These are phyloP conservation scores for Colletotrichum sp. DNA, from an alignment of 2,329 filamentous ascomycete genomes.

Conservation along the genomic window DNA sequence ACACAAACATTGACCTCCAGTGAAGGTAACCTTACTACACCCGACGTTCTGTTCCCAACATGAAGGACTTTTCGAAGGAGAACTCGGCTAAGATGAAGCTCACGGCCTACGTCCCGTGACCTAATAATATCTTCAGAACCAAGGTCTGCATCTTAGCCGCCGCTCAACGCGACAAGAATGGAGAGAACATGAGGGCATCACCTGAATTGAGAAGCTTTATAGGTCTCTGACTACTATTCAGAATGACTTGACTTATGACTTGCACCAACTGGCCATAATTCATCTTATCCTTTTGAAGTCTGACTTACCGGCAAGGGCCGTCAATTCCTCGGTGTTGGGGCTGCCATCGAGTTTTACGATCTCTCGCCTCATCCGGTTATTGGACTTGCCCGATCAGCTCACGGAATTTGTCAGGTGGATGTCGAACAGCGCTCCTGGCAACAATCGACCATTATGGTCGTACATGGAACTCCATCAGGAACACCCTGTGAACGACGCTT, in stretches of 20 bases:
- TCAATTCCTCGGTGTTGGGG: neutral
- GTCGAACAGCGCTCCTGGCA: neutral
- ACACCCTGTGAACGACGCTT: neutral
- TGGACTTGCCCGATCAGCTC: neutral
- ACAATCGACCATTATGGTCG: rapidly evolving
- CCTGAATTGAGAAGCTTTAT: neutral
- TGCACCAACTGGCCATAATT: neutral
- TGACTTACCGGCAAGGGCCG: rapidly evolving
- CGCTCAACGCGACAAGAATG: neutral
- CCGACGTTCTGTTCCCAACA: neutral
- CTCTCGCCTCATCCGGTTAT: too few relatives aligned
- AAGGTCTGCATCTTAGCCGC: neutral
- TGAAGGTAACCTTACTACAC: neutral
- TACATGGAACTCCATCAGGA: neutral
- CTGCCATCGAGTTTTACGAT: neutral
- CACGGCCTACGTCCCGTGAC: rapidly evolving
- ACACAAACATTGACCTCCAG: neutral
- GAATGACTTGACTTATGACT: neutral
- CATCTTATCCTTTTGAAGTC: neutral
- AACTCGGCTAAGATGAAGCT: neutral
- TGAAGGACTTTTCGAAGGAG: neutral
- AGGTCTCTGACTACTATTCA: neutral
- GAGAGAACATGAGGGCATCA: neutral
- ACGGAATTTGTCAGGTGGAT: neutral
- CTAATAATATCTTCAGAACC: neutral